phyloP scores from a whole-genome alignment of 2,329 filamentous ascomycete genomes.

The Colletotrichum sp. region DNA sequence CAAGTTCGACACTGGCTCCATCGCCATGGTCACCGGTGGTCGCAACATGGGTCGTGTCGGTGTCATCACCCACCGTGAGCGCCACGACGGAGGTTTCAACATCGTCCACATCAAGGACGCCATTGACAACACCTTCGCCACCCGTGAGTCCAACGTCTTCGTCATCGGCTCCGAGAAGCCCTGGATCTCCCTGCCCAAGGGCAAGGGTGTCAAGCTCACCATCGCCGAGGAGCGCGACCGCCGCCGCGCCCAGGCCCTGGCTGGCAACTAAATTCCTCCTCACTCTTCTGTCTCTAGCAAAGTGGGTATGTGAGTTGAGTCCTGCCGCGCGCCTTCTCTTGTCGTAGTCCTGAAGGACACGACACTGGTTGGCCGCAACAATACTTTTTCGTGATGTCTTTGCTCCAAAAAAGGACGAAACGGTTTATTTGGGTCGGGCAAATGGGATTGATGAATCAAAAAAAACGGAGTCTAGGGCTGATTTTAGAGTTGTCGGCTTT shows the following conservation, averaged over 20 bases:
- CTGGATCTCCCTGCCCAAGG: constrained; percentile 99
- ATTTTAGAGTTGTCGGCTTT: constrained; percentile 25
- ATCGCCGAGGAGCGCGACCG: constrained; percentile 99
- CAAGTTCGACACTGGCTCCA: constrained; percentile 97
- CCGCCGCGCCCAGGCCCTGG: constrained; percentile 72
- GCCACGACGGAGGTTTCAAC: constrained; percentile 99
- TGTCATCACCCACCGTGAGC: constrained; percentile 99
- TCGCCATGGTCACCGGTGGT: constrained; percentile 99
- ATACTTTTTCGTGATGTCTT: constrained; percentile 17
- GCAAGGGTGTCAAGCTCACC: constrained; percentile 99
- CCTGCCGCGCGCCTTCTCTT: not conserved
- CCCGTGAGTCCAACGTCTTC: constrained; percentile 99
- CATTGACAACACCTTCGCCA: constrained; percentile 99
- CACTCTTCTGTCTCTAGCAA: not conserved
- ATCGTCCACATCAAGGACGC: constrained; percentile 99
- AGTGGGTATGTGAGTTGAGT: constrained; percentile 3
- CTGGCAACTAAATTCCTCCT: constrained; percentile 51
- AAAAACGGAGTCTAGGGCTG: constrained; percentile 25
- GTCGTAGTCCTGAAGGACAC: not conserved
- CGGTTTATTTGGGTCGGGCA: constrained; percentile 20
- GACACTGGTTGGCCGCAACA: not conserved
- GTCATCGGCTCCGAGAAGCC: constrained; percentile 98
- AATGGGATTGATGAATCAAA: constrained; percentile 24
- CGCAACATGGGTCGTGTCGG: constrained; percentile 99
- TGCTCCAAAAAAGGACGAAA: not conserved